Evolutionary conservation across 2,329 filamentous ascomycete genomes (phyloP).

Genomic region (Aspergillus unguis): DNA sequence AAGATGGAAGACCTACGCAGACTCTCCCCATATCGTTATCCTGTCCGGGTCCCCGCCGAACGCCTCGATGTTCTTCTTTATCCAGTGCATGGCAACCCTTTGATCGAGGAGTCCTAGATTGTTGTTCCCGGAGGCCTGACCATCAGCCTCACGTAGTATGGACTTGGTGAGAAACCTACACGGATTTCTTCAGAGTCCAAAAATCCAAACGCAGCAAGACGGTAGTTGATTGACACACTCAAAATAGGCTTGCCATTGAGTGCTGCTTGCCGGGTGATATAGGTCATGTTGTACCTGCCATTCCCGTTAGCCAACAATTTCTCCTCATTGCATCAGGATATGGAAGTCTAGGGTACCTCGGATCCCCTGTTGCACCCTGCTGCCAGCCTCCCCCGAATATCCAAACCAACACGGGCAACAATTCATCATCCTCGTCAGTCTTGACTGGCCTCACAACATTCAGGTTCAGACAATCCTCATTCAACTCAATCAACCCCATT

Average conservation of each 20-base stretch:
- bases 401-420: slow-evolving; percentile 31
- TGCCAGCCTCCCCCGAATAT: slow-evolving; percentile 32
- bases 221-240: slow-evolving; percentile 32
- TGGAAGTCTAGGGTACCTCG: slow-evolving; percentile 18
- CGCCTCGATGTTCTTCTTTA: slow-evolving; percentile 33
- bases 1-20: slow-evolving; percentile 22
- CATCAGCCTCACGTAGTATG: not conserved
- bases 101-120: slow-evolving; percentile 34
- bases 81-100: slow-evolving; percentile 35
- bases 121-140: slow-evolving; percentile 27
- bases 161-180: slow-evolving; percentile 10
- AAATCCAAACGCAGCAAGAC: slow-evolving; percentile 31
- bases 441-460: slow-evolving; percentile 25
- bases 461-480: slow-evolving; percentile 29
- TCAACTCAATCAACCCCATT: slow-evolving; percentile 18
- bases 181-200: slow-evolving; percentile 30
- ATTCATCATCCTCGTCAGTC: not conserved
- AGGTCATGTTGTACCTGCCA: slow-evolving; percentile 33
- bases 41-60: slow-evolving; percentile 33
- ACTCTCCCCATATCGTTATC: slow-evolving; percentile 39
- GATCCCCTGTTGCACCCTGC: slow-evolving; percentile 31
- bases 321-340: not conserved
- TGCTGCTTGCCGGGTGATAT: slow-evolving; percentile 27
- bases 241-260: slow-evolving; percentile 28
- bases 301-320: not conserved